Evolutionary conservation across 345 rosid species (phyloP).

Genomic region (Schrenkiella parvula): DNA sequence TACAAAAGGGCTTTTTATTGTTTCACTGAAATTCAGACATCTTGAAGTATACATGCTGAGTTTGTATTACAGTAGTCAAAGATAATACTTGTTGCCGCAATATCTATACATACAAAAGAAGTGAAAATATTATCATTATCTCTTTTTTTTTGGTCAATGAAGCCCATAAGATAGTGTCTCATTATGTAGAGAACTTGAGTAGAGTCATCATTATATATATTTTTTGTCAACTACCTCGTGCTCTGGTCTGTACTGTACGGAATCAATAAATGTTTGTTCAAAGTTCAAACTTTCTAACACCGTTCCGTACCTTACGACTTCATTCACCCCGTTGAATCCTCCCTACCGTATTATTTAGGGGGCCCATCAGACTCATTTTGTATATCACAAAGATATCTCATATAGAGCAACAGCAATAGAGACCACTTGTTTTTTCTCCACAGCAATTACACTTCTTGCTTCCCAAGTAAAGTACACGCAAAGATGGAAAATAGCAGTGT

Average conservation of each 20-base stretch:
- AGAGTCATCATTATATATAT: neutral
- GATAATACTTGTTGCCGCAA: neutral
- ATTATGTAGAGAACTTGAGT: neutral
- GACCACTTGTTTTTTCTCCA: neutral
- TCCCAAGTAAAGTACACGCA: too few species aligned
- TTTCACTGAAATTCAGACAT: neutral
- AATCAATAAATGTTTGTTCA: constrained; percentile 12
- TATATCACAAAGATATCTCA: neutral
- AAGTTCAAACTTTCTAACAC: constrained; percentile 7
- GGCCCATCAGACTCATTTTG: neutral
- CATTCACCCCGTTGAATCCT: neutral
- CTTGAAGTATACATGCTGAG: neutral
- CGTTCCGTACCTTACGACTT: neutral
- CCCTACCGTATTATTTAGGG: neutral
- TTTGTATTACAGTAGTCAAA: constrained; percentile 7
- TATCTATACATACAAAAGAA: constrained; percentile 8
- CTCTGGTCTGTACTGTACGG: constrained; percentile 28
- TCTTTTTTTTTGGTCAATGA: too few species aligned
- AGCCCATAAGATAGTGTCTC: too few species aligned
- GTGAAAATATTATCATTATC: constrained; percentile 6
- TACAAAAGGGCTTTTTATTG: neutral
- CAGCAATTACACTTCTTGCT: neutral
- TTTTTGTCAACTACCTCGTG: constrained; percentile 26
- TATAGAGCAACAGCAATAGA: neutral
- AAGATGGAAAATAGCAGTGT: neutral